Evolutionary conservation across 768 basidiomycete species (phyloP).

Genomic region (Panaeolus cyanescens): DNA sequence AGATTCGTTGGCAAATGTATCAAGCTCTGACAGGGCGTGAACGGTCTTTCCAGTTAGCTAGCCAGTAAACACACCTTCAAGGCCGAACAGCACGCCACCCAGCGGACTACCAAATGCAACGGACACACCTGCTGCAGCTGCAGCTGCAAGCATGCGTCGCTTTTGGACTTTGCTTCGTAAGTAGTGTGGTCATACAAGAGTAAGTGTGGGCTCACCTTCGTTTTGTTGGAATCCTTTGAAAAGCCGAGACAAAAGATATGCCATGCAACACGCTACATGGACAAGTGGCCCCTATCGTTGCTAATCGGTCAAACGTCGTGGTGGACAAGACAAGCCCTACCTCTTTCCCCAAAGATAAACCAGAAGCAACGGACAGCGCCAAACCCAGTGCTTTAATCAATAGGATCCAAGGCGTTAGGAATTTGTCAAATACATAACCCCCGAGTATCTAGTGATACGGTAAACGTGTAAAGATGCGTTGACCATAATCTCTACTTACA

Average conservation of each 20-base stretch:
- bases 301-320: not conserved
- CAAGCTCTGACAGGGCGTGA: slow-evolving; percentile 47
- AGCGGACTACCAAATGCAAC: slow-evolving; percentile 89
- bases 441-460: slow-evolving; percentile 58
- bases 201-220: slow-evolving; percentile 53
- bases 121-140: slow-evolving; percentile 84
- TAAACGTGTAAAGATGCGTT: not conserved
- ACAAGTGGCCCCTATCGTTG: slow-evolving; percentile 71
- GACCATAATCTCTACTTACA: slow-evolving; percentile 36
- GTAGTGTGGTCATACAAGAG: not conserved
- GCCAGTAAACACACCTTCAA: slow-evolving; percentile 52
- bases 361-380: slow-evolving; percentile 83
- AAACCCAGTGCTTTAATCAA: slow-evolving; percentile 84
- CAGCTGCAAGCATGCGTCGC: slow-evolving; percentile 78
- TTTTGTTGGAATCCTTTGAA: slow-evolving; percentile 76
- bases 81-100: slow-evolving; percentile 83
- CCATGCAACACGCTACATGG: slow-evolving; percentile 84
- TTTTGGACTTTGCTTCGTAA: slow-evolving; percentile 59
- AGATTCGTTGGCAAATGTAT: slow-evolving; percentile 68
- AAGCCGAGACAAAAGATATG: slow-evolving; percentile 63
- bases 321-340: slow-evolving; percentile 35
- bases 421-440: slow-evolving; percentile 86
- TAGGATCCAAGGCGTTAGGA: slow-evolving; percentile 84
- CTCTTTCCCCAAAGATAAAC: slow-evolving; percentile 85
- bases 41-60: not conserved